These are phyloP conservation scores for Dicorynia guianensis DNA, from an alignment of 306 rosid species.

Conservation along the genomic window DNA sequence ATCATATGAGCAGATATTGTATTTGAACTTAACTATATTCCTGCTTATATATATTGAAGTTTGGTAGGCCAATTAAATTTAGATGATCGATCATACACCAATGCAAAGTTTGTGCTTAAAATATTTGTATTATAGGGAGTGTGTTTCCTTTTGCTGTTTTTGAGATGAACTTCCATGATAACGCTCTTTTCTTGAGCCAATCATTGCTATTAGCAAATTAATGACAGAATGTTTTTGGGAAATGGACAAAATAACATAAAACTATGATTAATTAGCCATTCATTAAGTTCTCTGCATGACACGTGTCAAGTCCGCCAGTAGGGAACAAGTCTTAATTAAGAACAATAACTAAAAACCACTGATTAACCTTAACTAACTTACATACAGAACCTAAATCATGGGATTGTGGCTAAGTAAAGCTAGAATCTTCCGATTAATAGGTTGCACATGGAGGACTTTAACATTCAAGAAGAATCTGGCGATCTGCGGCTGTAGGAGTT, in stretches of 20 bases:
- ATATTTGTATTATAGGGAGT: no score
- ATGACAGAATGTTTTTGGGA: slow-evolving; percentile 49
- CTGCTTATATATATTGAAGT: no score
- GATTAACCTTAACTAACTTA: slow-evolving; percentile 32
- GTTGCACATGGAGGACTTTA: neutral
- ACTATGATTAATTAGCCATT: slow-evolving; percentile 44
- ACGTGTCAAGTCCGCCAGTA: slow-evolving; percentile 52
- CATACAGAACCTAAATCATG: slow-evolving; percentile 30
- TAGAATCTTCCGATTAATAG: slow-evolving; percentile 6
- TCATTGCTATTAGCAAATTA: slow-evolving; percentile 50
- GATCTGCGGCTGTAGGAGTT: slow-evolving; percentile 69
- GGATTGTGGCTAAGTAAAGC: slow-evolving; percentile 19
- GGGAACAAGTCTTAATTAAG: slow-evolving; percentile 40
- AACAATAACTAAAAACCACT: slow-evolving; percentile 32
- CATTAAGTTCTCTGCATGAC: slow-evolving; percentile 45
- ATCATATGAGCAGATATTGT: no score
- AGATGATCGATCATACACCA: no score
- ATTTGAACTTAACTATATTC: no score
- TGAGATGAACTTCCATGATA: slow-evolving; percentile 16
- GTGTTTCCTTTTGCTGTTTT: slow-evolving; percentile 8
- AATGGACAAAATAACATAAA: slow-evolving; percentile 28
- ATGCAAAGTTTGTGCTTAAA: no score
- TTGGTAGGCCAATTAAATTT: no score
- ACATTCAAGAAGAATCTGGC: slow-evolving; percentile 53
- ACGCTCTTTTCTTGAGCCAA: slow-evolving; percentile 38